Base-by-base conservation (phyloP, 2,329 filamentous ascomycete genomes). In the Neophaeococcomyces aloes region DNA sequence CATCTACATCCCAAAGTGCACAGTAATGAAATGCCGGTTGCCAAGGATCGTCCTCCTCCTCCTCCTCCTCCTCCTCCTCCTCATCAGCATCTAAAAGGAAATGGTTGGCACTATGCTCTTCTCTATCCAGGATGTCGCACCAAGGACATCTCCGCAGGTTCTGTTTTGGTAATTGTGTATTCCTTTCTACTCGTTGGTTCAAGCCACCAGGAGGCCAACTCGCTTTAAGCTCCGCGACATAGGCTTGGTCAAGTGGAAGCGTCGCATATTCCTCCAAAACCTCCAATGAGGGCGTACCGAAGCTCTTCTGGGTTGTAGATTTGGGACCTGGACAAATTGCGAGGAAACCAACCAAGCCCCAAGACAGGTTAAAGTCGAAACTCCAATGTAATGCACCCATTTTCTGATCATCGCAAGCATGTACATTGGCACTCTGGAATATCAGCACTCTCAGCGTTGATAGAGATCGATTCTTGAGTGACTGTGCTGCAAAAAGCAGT, bases 341-440 rank as follows among this genome's bases (percentile, higher is more conserved):
- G 23, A 6, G 5, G 32, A 25, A 13, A 29, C 11, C 17, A 11
- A 5, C n/a, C 4, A 13, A 42, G 39, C n/a, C n/a, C n/a, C n/a
- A n/a, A 37, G 14, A 10, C 11, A 4, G 13, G 5, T 13, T 4
- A 15, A 42, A 38, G 4, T 7, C 29, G 11, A 42, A 29, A 29
- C n/a, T 4, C 5, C 13, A 15, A 21, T 42, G 39, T 38, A 42
- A n/a, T 11, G 39, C 39, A 7, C 29, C 21, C 7, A 31, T 4
- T 40, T 18, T 18, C 13, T 42, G 4, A 38, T 37, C 38, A 13
- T 37, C 39, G 7, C 8, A 8, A 25, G 31, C 39, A 42, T 42
- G 29, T 37, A 39, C 29, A 17, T 37, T 13, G 5, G 31, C 18
- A 15, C 10, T 21, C n/a, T 17, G 4, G 14, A 18, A 5, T 17